Evolutionary conservation across 352 stramenopile genomes (phyloP).

Genomic region (Phytophthora brassicae): DNA sequence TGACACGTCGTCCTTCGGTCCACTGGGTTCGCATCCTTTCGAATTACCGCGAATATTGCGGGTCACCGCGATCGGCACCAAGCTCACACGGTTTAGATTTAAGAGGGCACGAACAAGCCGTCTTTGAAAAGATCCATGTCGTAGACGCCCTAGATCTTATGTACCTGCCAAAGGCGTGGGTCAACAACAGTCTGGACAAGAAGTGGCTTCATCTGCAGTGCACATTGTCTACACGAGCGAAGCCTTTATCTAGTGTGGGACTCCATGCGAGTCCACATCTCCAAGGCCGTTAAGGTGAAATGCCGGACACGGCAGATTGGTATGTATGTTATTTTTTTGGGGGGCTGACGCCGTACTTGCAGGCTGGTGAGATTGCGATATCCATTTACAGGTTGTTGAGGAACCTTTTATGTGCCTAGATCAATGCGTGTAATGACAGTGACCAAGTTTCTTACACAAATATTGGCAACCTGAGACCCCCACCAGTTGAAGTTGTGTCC

Average conservation of each 20-base stretch:
- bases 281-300: conserved; percentile 17
- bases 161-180: conserved; percentile 9
- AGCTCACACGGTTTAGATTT: conserved; percentile 16
- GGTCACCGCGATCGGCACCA: conserved; percentile 13
- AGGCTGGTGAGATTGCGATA: conserved; percentile 1
- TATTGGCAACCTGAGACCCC: neutral
- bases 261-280: conserved; percentile 9
- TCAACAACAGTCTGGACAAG: conserved; percentile 4
- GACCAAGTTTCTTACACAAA: conserved; percentile 7
- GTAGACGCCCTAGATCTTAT: conserved; percentile 16
- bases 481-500: neutral
- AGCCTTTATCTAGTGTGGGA: conserved; percentile 7
- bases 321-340: conserved; percentile 5
- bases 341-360: conserved; percentile 6
- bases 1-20: conserved; percentile 25
- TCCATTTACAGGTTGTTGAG: conserved; percentile 20
- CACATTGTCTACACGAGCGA: neutral
- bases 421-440: conserved; percentile 10
- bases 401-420: neutral
- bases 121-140: neutral
- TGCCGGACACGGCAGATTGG: neutral
- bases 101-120: neutral
- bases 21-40: conserved; percentile 33
- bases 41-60: conserved; percentile 18
- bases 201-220: conserved; percentile 2